Evolutionary conservation across 2,329 filamentous ascomycete genomes (phyloP), one percentile per base, ranked within the genome.

Genomic region (Penicillium sp.): DNA sequence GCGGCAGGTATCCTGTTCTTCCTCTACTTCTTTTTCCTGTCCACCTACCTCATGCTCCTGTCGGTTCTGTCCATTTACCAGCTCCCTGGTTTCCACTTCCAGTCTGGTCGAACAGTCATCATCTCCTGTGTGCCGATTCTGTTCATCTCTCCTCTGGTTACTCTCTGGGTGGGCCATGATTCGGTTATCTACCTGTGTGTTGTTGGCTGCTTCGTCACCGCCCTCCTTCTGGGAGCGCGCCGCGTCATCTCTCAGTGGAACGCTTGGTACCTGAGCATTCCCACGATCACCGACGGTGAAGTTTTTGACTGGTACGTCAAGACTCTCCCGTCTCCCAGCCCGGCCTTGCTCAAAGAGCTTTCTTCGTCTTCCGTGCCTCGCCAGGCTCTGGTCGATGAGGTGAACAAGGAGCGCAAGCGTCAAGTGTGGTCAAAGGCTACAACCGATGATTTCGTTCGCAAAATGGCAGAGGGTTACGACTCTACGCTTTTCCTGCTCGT

Each of bases 1-100:
- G 49, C 49, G 8, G 49, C 49, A 31, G 49, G 49, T 43, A 19
- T 52, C 9, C 39, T 52, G 27, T 52, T 52, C 39, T 52, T 52
- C 39, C 49, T 52, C 14, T 52, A 52, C 49, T 52, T 52, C 39
- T 45, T 35, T 29, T 52, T 52, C 49, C 26, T 52, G n/a, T 52
- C 49, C 13, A 44, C 49, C 8, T 52, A 52, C 39, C 49, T 52
- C 10, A 52, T 52, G 49, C 49, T 52, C 13, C 49, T 52, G 13
- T 52, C 49, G 22, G 49, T 52, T 2, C 49, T 52, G 3, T 19
- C 49, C 11, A 52, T 52, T 11, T 52, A 52, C 39, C 49, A 52
- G 27, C 37, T 52, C 2, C 49, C 49, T 31, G 49, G 49, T 3
- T 52, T 52, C 27, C 26, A 52, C n/a, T 52, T 52, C 39, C 49